Evolutionary conservation across 331 rosid genomes (phyloP).

Genomic region (Quercus lobata): DNA sequence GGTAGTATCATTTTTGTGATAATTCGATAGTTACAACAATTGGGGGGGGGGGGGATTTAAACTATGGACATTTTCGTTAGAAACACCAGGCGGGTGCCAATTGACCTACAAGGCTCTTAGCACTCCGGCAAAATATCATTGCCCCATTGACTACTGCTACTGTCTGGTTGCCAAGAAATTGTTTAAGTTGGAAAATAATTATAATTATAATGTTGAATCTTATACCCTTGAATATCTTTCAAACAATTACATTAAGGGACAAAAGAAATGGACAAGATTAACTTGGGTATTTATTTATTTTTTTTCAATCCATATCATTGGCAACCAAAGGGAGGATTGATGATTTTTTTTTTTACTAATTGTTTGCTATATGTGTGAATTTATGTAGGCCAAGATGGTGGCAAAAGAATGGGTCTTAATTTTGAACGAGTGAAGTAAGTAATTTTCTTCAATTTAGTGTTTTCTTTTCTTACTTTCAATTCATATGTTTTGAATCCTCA

Average conservation of each 20-base stretch:
- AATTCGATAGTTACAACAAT: too few relatives aligned
- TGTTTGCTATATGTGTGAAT: slow-evolving; percentile 15
- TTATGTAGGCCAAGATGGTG: slow-evolving; percentile 81
- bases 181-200: not conserved
- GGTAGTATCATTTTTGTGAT: not conserved
- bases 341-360: slow-evolving; percentile 21
- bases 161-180: not conserved
- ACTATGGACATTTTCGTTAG: too few relatives aligned
- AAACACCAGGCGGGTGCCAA: too few relatives aligned
- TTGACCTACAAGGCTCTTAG: too few relatives aligned
- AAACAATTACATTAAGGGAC: not conserved
- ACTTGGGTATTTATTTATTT: not conserved
- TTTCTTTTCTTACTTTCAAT: not conserved
- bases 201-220: not conserved
- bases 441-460: not conserved
- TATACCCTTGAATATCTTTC: not conserved
- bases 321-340: slow-evolving; percentile 1
- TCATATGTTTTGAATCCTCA: not conserved
- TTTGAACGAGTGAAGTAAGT: slow-evolving; percentile 91
- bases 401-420: slow-evolving; percentile 89
- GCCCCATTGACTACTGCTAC: too few relatives aligned
- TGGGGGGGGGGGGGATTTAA: too few relatives aligned
- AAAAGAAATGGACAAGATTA: not conserved
- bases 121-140: too few relatives aligned
- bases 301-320: not conserved